Percentiles rank a stretch among this genome's conserved stretches.
Conservation (phyloP, 1,284 basidiomycete species). For the Pyrrhoderma noxium region DNA sequence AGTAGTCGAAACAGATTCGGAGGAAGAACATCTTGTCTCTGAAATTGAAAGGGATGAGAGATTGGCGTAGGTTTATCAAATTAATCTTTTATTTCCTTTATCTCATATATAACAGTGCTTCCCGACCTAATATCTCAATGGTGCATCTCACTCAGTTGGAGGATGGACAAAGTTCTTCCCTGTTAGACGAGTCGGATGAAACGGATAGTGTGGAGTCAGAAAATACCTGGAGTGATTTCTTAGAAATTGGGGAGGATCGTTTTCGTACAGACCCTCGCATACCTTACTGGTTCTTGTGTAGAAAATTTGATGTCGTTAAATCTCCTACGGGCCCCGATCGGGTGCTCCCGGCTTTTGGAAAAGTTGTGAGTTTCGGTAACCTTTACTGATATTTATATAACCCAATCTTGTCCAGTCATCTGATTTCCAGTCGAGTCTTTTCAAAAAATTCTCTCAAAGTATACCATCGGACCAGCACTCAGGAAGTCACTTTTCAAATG, state of each 20-base stretch:
- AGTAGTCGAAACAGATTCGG: constrained; percentile 46
- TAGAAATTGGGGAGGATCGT: constrained; percentile 30
- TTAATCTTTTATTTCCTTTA: too few species aligned
- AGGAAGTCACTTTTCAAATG: too few species aligned
- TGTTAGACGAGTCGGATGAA: constrained; percentile 72
- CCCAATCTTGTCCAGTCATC: too few species aligned
- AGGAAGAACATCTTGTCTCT: constrained; percentile 52
- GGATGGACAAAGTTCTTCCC: constrained; percentile 51
- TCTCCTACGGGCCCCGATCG: not conserved
- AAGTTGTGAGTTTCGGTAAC: too few species aligned
- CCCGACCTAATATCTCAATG: constrained; percentile 6
- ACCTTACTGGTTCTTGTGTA: constrained; percentile 6
- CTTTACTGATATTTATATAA: too few species aligned
- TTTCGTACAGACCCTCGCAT: not conserved
- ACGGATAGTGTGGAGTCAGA: constrained; percentile 47
- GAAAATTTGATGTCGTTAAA: not conserved
- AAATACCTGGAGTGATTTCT: constrained; percentile 39
- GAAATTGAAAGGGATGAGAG: constrained; percentile 61
- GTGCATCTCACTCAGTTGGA: constrained; percentile 20
- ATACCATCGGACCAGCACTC: too few species aligned
- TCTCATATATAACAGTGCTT: not conserved
- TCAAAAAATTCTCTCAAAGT: too few species aligned
- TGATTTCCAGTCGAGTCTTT: too few species aligned
- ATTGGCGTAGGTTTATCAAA: constrained; percentile 42
- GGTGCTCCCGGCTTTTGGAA: too few species aligned